Evolutionary conservation across 2,329 filamentous ascomycete species (phyloP), one percentile per base, ranked within the genome.

Genomic region (Thielaviopsis musarum): DNA sequence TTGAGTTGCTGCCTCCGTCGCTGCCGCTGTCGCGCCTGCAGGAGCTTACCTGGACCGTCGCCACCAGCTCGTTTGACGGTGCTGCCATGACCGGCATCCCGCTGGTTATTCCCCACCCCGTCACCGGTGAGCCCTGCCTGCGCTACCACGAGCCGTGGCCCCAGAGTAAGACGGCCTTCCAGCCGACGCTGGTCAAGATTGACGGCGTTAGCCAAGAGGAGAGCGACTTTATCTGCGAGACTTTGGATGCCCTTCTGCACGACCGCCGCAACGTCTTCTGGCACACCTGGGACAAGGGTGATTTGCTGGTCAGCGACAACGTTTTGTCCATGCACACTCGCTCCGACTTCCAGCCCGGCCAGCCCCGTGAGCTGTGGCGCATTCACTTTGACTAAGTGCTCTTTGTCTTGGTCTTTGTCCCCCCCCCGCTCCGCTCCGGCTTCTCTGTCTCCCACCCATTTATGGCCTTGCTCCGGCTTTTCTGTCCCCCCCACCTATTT

Each of bases 81-180:
- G 72, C 73, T 0, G 68, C 68, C 2, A 66, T 80, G n/a, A 67
- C 63, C 2, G 70, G 71, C 1, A 67, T 80, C 0, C 75, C 73
- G 0, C 65, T 81, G 3, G 68, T 78, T 0, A 61, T 72, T 1
- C 64, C 69, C 0, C 77, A 81, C 59, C 76, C 75, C 0, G 67
- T 68, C 0, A 78, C 74, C 0, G 70, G 69, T 0, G 67, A 70
- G 13, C 73, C 75, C 0, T 81, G 78, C 63, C 64, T 82, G 5
- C 73, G 77, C 22, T 82, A 76, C 65, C 77, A 80, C 61, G 75
- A 81, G 63, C 75, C 76, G 0, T 80, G 77, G 77, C 74, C 75
- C 0, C 69, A 73, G 52, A 70, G 68, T n/a, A 77, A 74, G 66
- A 80, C 78, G 0, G 69, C 68, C 15, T 80, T 79, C 52, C 73